Conservation (phyloP, 2,329 filamentous ascomycete genomes). For the Nothophoma quercina region DNA sequence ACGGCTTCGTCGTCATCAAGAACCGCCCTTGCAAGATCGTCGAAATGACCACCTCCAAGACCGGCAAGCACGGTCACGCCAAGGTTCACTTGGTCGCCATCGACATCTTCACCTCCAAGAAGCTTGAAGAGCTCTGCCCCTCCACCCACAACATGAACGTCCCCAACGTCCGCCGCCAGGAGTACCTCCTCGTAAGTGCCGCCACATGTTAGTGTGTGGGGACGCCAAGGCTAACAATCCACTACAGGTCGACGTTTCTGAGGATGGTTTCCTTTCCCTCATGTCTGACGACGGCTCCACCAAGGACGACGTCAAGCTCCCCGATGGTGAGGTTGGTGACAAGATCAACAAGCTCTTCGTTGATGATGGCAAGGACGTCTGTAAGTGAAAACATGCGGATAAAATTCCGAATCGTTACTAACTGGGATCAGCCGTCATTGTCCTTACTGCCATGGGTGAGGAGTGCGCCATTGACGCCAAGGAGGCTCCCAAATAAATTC, state of each 20-base stretch:
- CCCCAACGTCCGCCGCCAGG: slow-evolving; percentile 86
- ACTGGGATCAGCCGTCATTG: slow-evolving; percentile 75
- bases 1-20: slow-evolving; percentile 99
- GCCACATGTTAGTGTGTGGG: background rate
- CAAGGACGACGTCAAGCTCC: slow-evolving; percentile 95
- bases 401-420: slow-evolving; percentile 14
- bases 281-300: slow-evolving; percentile 85
- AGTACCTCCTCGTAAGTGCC: slow-evolving; percentile 89
- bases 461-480: slow-evolving; percentile 92
- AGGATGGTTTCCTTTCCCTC: slow-evolving; percentile 93
- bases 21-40: slow-evolving; percentile 99
- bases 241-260: slow-evolving; percentile 82
- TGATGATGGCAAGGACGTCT: slow-evolving; percentile 88
- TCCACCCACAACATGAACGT: slow-evolving; percentile 99
- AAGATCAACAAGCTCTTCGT: slow-evolving; percentile 84
- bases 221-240: slow-evolving; percentile 26
- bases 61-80: slow-evolving; percentile 99
- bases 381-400: slow-evolving; percentile 65
- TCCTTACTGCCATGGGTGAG: slow-evolving; percentile 96
- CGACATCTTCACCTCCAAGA: slow-evolving; percentile 99
- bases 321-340: slow-evolving; percentile 86
- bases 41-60: slow-evolving; percentile 99
- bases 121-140: slow-evolving; percentile 97
- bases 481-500: slow-evolving; percentile 73
- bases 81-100: slow-evolving; percentile 98